A percentile compares a stretch with the other conserved stretches of the same genome.
Evolutionary conservation across 345 rosid species (phyloP).

Genomic region (Mangifera indica): DNA sequence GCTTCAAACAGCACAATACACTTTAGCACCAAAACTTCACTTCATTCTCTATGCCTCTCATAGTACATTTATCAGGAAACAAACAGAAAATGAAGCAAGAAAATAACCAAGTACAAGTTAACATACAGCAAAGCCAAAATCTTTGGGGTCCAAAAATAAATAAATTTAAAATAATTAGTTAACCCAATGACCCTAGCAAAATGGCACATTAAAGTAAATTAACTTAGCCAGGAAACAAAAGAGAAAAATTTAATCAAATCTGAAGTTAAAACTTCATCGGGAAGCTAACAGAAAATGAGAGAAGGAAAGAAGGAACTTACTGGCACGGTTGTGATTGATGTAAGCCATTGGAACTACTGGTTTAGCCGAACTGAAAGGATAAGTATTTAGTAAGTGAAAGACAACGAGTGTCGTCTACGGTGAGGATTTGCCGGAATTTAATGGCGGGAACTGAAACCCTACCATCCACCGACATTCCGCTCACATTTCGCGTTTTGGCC

Average conservation of each 20-base stretch:
- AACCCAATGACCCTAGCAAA: background rate
- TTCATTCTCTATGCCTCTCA: background rate
- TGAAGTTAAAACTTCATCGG: background rate
- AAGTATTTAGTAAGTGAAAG: background rate
- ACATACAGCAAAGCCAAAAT: background rate
- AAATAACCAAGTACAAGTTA: background rate
- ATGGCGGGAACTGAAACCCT: constrained; percentile 13
- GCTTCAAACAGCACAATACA: background rate
- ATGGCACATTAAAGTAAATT: constrained; percentile 5
- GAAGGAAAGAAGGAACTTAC: constrained; percentile 7
- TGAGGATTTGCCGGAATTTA: background rate
- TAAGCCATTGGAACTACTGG: constrained; percentile 10
- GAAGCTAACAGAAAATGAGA: constrained; percentile 11
- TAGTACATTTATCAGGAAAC: constrained; percentile 9
- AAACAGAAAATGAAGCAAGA: constrained; percentile 2
- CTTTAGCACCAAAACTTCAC: background rate
- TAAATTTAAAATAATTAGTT: background rate
- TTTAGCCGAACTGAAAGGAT: background rate
- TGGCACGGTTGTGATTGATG: constrained; percentile 4
- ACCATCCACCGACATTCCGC: background rate
- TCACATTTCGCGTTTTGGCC: background rate
- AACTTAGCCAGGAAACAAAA: background rate
- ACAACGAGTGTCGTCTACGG: background rate
- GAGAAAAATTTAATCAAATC: background rate
- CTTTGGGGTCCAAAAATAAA: background rate